phyloP scores from a whole-genome alignment of 768 basidiomycete species.

The Mrakia hoshinonis region DNA sequence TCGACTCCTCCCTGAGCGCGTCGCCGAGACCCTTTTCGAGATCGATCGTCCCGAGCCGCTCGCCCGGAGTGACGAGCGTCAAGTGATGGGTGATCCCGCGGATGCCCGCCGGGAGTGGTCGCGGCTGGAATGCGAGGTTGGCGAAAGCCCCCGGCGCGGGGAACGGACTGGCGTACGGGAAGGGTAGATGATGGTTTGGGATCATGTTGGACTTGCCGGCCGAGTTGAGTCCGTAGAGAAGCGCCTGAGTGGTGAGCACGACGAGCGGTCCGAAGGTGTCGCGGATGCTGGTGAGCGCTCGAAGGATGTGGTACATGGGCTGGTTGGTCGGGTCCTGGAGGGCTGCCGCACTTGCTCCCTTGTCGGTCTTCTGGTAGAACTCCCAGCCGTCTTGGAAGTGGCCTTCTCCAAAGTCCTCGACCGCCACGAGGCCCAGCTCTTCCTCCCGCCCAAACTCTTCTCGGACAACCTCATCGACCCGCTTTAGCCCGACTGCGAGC shows the following conservation, averaged over 20 bases:
- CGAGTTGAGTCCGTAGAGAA: background rate
- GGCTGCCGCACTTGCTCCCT: background rate
- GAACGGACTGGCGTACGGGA: background rate
- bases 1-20: background rate
- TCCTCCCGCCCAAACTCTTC: conserved; percentile 1
- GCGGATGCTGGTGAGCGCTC: conserved; percentile 4
- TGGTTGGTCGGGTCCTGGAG: background rate
- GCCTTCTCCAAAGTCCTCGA: conserved; percentile 12
- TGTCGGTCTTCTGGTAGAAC: background rate
- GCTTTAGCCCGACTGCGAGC: background rate
- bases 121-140: background rate
- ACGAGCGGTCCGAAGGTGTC: background rate
- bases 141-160: background rate
- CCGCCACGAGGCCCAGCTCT: conserved; percentile 5
- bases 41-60: background rate
- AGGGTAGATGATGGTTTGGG: background rate
- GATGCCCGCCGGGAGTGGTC: background rate
- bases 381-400: conserved; percentile 12
- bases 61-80: background rate
- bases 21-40: background rate
- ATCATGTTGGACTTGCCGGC: background rate
- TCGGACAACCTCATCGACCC: background rate
- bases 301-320: conserved; percentile 21
- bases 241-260: conserved; percentile 10
- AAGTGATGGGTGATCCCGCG: conserved; percentile 9